Evolutionary conservation across 768 basidiomycete genomes (phyloP), one percentile per base, ranked within the genome.

Genomic region (Lactarius quietus): DNA sequence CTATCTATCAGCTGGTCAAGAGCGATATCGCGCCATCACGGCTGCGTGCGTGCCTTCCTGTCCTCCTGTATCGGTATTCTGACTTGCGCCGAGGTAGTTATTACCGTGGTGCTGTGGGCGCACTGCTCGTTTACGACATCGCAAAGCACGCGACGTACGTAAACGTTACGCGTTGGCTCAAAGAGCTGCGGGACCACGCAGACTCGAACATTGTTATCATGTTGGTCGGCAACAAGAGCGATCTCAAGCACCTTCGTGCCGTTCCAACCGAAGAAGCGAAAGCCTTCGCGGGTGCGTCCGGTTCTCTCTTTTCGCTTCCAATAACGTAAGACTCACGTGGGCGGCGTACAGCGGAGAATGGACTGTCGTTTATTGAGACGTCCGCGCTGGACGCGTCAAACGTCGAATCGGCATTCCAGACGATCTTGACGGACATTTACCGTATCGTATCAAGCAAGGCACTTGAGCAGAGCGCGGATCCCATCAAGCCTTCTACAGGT

Each of bases 361-460:
- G 87, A 26, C 78, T 98, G 71, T 92, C 90, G 62, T 96, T 96
- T 83, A 96, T 99, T 70, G 96, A 99, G 83, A 99, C 96, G 66
- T 99, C 96, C 73, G 96, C 96, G 80, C 88, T 98, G 85, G 97
- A 99, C 86, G 93, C 96, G 72, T 95, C 94, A 58, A 97, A 98
- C 79, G 95, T 99, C 78, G 96, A 98, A 79, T 79, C 85, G 63
- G 97, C 96, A 58, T 99, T 99, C 88, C 95, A 98, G 77, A 94
- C 87, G 64, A 98, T 98, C 74, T 83, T 99, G 67, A 88, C 90
- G 53, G 97, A 98, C 70, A 97, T 99, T 76, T 98, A 98, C 83
- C 92, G 90, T 74, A 94, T 98, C 75, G 94, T 95, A 41, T 98
- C 96, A 59, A 91, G 87, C 84, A 98, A 96, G 79, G 86, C 92